Conservation (phyloP, 2,329 filamentous ascomycete genomes). For the Pseudogymnoascus sp. region DNA sequence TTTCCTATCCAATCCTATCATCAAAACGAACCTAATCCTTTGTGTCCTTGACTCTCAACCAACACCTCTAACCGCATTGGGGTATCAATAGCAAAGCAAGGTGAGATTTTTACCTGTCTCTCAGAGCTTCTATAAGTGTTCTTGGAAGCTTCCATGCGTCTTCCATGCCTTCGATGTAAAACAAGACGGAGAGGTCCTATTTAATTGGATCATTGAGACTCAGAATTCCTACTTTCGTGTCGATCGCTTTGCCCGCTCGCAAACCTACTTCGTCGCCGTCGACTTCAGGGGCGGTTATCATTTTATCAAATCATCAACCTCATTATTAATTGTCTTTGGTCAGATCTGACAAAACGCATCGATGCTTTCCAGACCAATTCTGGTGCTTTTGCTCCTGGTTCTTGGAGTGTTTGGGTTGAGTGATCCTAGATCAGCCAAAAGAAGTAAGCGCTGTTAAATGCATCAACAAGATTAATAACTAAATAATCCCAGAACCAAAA, state of each 20-base stretch:
- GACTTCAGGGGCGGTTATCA: not conserved
- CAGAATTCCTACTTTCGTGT: not conserved
- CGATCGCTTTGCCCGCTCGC: not conserved
- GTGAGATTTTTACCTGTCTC: not conserved
- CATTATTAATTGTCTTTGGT: not conserved
- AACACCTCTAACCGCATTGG: slow-evolving; percentile 2
- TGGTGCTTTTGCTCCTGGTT: not conserved
- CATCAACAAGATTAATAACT: not conserved
- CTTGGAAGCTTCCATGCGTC: not conserved
- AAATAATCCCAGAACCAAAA: not conserved
- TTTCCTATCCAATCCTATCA: not conserved
- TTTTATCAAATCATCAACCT: not conserved
- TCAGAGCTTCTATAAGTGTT: slow-evolving; percentile 1
- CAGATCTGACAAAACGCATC: not conserved
- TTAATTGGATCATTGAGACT: not conserved
- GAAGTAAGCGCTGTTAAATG: not conserved
- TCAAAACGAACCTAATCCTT: not conserved
- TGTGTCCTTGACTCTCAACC: not conserved
- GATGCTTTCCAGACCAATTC: not conserved
- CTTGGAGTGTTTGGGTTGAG: not conserved
- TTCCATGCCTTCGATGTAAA: not conserved
- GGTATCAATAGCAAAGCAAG: slow-evolving; percentile 7
- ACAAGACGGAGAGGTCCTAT: not conserved
- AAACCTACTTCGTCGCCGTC: not conserved
- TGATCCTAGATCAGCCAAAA: not conserved